A percentile compares a stretch with the other conserved stretches of the same genome.
Conservation (phyloP, 208 protist genomes). For the Chromosphaera perkinsii region DNA sequence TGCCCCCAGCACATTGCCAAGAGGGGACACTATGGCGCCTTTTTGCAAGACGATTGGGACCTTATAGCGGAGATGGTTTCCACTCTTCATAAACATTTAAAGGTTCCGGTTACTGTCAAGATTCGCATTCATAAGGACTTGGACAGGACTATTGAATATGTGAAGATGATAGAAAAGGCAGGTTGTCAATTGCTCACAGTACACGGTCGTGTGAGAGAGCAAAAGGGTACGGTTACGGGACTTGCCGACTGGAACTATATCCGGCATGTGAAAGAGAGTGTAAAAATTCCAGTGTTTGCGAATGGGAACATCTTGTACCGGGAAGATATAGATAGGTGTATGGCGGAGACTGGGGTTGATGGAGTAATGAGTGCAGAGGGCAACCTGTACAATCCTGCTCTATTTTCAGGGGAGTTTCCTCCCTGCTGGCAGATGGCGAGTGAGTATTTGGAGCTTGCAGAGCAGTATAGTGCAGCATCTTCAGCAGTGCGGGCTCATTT, state of each 20-base stretch:
- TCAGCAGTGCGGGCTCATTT: conserved; percentile 19
- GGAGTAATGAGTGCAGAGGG: conserved; percentile 45
- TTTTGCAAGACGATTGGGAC: conserved; percentile 33
- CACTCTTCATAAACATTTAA: conserved; percentile 44
- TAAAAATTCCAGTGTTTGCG: conserved; percentile 48
- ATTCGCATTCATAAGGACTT: conserved; percentile 41
- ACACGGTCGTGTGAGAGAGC: conserved; percentile 49
- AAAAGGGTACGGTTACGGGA: conserved; percentile 38
- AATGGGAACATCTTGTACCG: conserved; percentile 51
- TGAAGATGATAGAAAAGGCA: conserved; percentile 40
- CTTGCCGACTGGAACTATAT: conserved; percentile 51
- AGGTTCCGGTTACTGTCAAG: conserved; percentile 52
- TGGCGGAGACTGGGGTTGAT: conserved; percentile 43
- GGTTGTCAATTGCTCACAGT: conserved; percentile 46
- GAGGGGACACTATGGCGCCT: conserved; percentile 43
- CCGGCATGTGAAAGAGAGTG: conserved; percentile 36
- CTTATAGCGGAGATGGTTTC: conserved; percentile 33
- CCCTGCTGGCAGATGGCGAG: conserved; percentile 25
- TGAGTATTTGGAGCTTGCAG: conserved; percentile 44
- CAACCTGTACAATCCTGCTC: conserved; percentile 44
- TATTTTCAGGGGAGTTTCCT: conserved; percentile 30
- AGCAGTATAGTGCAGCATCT: conserved; percentile 22
- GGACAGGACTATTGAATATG: conserved; percentile 42
- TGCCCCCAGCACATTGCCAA: conserved; percentile 38
- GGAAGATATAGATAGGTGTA: conserved; percentile 39